Base-by-base conservation (phyloP, 495 filamentous ascomycete genomes). In the Podospora bellae-mahoneyi region DNA sequence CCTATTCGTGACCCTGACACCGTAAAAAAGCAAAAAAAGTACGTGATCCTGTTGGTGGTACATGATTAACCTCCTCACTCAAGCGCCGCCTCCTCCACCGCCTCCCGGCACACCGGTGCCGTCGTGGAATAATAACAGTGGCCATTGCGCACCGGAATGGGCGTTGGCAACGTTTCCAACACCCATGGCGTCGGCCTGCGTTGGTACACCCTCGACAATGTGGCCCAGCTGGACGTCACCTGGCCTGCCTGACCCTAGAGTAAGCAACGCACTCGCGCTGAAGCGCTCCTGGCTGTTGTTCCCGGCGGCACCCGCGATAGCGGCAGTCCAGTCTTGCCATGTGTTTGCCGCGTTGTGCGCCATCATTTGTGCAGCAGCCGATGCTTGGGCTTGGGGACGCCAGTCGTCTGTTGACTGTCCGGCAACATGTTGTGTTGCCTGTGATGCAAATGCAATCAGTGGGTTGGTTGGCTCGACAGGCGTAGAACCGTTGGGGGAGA, bases 271-370 rank as follows among this genome's bases (percentile, higher is more conserved):
- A 28, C 71, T 81, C 39, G 80, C 79, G 60, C 80, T 81, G 70
- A 78, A 82, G 28, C 79, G 73, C 18, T 83, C 80, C 44, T 82
- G 80, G 28, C 70, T 83, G 70, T 81, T 63, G 19, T 4, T 48
- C 30, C 61, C 61, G 28, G 16, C 61, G 16, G 27, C 61, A 6
- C 23, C 80, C 15, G 78, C 77, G 13, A 84, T 79, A 48, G 81
- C 81, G 0, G 78, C 78, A 6, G 81, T 79, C 81, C 81, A 84
- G 68, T 83, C 79, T 9, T 83, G 77, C 81, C 81, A 84, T 1
- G 80, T 74, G 61, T 82, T 84, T 0, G 71, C 71, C 10, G 34
- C 44, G 23, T 15, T 54, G 19, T 70, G 72, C 23, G 69, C 56
- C 69, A 72, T 66, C 15, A 72, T 68, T 60, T 70, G 60, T 19